phyloP scores from a whole-genome alignment of 495 filamentous ascomycete species.

The Neurospora intermedia region DNA sequence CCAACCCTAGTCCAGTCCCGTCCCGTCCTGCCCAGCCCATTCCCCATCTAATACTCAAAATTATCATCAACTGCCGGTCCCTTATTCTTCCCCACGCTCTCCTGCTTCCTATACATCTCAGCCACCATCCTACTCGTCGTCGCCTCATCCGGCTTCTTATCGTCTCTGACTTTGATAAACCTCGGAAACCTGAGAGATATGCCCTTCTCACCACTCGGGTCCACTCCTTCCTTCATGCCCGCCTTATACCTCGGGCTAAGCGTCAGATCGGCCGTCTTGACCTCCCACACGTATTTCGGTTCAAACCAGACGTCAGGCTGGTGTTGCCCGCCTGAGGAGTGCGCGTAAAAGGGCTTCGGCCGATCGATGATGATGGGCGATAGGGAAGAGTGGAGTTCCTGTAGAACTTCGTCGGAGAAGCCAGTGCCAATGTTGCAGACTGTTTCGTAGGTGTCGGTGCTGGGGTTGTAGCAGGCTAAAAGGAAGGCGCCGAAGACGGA shows the following conservation, averaged over 20 bases:
- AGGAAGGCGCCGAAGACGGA: conserved; percentile 92
- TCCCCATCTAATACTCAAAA: conserved; percentile 55
- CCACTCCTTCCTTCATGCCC: conserved; percentile 50
- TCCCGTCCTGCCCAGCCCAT: too few relatives aligned
- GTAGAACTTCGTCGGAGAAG: conserved; percentile 79
- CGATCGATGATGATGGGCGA: conserved; percentile 67
- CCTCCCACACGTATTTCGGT: conserved; percentile 89
- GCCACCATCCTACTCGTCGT: conserved; percentile 74
- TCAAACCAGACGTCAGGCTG: conserved; percentile 99
- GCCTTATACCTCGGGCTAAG: conserved; percentile 89
- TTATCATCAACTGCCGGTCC: conserved; percentile 86
- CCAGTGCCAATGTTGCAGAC: conserved; percentile 98
- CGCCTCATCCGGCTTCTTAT: conserved; percentile 90
- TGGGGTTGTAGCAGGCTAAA: conserved; percentile 81
- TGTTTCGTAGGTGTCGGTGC: conserved; percentile 72
- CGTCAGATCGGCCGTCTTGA: conserved; percentile 91
- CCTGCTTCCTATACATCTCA: conserved; percentile 95
- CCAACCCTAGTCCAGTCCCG: too few relatives aligned
- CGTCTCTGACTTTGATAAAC: conserved; percentile 80
- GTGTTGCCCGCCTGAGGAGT: conserved; percentile 71
- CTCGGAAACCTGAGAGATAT: conserved; percentile 83
- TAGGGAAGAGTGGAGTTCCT: conserved; percentile 67
- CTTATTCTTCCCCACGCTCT: conserved; percentile 67
- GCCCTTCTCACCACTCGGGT: conserved; percentile 66
- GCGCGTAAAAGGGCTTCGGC: conserved; percentile 88